These are phyloP conservation scores for Tranzscheliella williamsii DNA, from an alignment of 1,284 basidiomycete species.

Conservation along the genomic window DNA sequence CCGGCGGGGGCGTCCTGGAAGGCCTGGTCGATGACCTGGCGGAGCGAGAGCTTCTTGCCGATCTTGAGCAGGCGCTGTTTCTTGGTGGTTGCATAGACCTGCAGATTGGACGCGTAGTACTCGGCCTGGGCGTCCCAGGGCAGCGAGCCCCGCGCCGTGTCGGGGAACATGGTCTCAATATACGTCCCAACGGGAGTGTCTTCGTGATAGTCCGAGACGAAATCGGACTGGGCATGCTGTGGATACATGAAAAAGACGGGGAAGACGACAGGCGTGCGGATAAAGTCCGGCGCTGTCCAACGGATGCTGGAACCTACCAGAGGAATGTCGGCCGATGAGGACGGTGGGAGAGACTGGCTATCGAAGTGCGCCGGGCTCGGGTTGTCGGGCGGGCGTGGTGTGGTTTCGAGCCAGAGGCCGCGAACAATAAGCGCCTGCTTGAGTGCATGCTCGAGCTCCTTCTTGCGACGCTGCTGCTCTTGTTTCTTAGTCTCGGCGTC, in stretches of 20 bases:
- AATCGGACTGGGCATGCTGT: constrained; percentile 81
- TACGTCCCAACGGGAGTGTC: constrained; percentile 80
- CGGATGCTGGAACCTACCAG: constrained; percentile 13
- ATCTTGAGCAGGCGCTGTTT: constrained; percentile 79
- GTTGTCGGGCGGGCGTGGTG: constrained; percentile 66
- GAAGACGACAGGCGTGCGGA: constrained; percentile 72
- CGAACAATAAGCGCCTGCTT: constrained; percentile 69
- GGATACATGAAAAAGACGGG: constrained; percentile 94
- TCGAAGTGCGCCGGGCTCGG: constrained; percentile 65
- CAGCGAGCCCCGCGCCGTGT: constrained; percentile 66
- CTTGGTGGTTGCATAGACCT: constrained; percentile 81
- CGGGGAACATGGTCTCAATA: constrained; percentile 79
- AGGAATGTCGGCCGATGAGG: constrained; percentile 39
- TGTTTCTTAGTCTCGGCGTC: constrained; percentile 66
- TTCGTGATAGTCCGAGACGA: constrained; percentile 84
- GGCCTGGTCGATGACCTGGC: constrained; percentile 69
- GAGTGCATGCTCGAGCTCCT: constrained; percentile 65
- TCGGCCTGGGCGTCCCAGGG: constrained; percentile 78
- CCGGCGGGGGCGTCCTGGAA: constrained; percentile 64
- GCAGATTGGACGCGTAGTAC: constrained; percentile 72
- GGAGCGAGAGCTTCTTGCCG: constrained; percentile 81
- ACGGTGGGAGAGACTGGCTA: constrained; percentile 54
- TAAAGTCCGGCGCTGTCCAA: constrained; percentile 52
- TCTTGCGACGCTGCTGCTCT: constrained; percentile 65
- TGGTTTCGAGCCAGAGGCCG: constrained; percentile 51